These are phyloP conservation scores for Acer campestre DNA, from an alignment of 345 rosid genomes.

Conservation along the genomic window DNA sequence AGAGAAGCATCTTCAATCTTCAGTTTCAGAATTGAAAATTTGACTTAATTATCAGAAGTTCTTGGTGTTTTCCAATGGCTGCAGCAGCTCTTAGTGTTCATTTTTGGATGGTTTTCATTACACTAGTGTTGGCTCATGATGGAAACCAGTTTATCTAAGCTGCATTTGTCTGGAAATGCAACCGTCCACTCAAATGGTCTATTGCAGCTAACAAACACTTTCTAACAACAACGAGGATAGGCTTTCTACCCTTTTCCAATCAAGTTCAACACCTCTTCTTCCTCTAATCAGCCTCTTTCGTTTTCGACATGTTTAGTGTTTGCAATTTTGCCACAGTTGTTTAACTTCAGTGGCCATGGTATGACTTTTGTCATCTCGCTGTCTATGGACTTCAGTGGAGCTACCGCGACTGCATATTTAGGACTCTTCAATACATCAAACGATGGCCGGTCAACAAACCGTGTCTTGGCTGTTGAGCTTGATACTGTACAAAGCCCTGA, in stretches of 20 bases:
- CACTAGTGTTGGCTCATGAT: background rate
- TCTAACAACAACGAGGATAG: constrained; percentile 18
- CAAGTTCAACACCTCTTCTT: background rate
- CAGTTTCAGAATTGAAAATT: too few relatives aligned
- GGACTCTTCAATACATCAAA: constrained; percentile 45
- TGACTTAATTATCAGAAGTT: too few relatives aligned
- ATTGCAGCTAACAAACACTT: constrained; percentile 56
- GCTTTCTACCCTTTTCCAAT: background rate
- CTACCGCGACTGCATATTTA: constrained; percentile 16
- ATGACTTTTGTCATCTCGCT: constrained; percentile 26
- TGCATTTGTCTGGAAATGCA: constrained; percentile 18
- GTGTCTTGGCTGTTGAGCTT: too few relatives aligned
- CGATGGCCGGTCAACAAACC: too few relatives aligned
- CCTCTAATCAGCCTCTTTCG: constrained; percentile 3
- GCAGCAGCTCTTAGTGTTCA: too few relatives aligned
- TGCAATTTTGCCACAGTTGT: constrained; percentile 25
- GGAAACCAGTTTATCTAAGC: constrained; percentile 2
- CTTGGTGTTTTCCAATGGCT: too few relatives aligned
- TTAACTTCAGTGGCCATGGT: constrained; percentile 24
- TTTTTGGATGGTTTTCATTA: too few relatives aligned
- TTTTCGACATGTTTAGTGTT: constrained; percentile 28
- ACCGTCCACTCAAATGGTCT: constrained; percentile 46
- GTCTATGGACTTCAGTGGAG: constrained; percentile 8
- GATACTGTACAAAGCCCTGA: constrained; percentile 47
- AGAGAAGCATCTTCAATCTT: too few relatives aligned